A percentile compares a stretch with the other conserved stretches of the same genome.
Evolutionary conservation across 1,284 basidiomycete species (phyloP).

Genomic region (Lignosus rhinocerotis): DNA sequence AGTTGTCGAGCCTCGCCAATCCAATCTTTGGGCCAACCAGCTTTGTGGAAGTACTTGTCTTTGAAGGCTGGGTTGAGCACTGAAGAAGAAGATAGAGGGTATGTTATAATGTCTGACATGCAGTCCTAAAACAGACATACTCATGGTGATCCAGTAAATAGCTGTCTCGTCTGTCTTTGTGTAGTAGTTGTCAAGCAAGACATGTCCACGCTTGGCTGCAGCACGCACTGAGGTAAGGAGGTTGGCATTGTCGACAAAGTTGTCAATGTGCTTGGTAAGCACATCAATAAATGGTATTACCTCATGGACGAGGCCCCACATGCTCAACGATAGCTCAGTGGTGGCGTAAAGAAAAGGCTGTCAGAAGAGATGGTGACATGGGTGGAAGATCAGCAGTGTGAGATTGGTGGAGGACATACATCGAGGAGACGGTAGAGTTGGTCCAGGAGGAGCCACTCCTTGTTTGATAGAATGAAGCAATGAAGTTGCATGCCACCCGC

Average conservation of each 20-base stretch:
- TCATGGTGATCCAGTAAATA: slow-evolving; percentile 16
- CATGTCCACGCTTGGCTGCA: slow-evolving; percentile 25
- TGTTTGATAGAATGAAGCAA: slow-evolving; percentile 12
- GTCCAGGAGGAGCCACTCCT: slow-evolving; percentile 22
- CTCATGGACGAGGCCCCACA: slow-evolving; percentile 2
- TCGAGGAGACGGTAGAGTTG: slow-evolving; percentile 13
- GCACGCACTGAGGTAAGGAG: slow-evolving; percentile 18
- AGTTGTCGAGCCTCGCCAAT: background rate
- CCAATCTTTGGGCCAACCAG: slow-evolving; percentile 3
- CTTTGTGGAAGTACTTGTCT: slow-evolving; percentile 3
- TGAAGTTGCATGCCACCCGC: background rate
- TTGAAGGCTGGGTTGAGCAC: slow-evolving; percentile 14
- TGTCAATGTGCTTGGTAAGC: slow-evolving; percentile 19
- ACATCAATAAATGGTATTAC: slow-evolving; percentile 35
- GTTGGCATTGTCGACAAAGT: slow-evolving; percentile 7
- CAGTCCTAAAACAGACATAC: background rate
- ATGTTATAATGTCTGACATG: background rate
- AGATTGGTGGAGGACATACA: slow-evolving; percentile 26
- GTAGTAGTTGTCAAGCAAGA: slow-evolving; percentile 33
- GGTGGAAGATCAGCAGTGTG: background rate
- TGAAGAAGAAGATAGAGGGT: background rate
- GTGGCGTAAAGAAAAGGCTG: slow-evolving; percentile 28
- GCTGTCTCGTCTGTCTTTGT: slow-evolving; percentile 27
- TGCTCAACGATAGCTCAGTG: slow-evolving; percentile 22
- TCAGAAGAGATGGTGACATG: background rate